phyloP scores from a whole-genome alignment of 768 basidiomycete genomes.

The Udeniomyces megalosporus region DNA sequence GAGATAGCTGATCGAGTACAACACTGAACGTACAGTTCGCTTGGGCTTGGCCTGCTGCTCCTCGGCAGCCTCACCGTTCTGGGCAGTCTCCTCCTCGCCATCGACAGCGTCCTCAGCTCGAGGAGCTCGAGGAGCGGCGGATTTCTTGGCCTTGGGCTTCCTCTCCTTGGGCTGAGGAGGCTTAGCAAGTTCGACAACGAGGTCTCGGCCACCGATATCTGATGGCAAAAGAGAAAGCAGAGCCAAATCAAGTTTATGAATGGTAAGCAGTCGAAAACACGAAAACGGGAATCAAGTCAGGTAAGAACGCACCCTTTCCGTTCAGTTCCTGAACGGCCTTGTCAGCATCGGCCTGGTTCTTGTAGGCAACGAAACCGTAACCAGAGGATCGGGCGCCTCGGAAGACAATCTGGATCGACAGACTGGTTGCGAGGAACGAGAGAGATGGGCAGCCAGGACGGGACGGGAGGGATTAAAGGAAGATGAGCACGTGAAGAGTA shows the following conservation, averaged over 20 bases:
- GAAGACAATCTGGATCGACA: slow-evolving; percentile 16
- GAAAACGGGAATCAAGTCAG: too few species aligned
- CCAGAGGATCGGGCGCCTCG: slow-evolving; percentile 26
- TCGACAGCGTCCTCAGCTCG: slow-evolving; percentile 17
- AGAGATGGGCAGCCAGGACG: too few species aligned
- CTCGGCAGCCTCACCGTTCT: slow-evolving; percentile 30
- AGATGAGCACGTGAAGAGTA: background rate
- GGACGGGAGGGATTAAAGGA: too few species aligned
- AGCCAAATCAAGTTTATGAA: background rate
- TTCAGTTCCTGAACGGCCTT: slow-evolving; percentile 71
- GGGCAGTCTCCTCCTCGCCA: slow-evolving; percentile 18
- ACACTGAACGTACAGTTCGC: background rate
- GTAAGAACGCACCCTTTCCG: slow-evolving; percentile 40
- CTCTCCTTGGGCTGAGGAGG: slow-evolving; percentile 32
- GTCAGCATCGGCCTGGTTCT: slow-evolving; percentile 64
- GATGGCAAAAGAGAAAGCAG: background rate
- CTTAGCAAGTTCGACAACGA: slow-evolving; percentile 87
- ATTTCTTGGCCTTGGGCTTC: slow-evolving; percentile 13
- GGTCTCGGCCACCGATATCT: slow-evolving; percentile 67
- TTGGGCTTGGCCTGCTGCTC: slow-evolving; percentile 27
- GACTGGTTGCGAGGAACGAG: background rate
- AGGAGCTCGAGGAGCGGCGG: slow-evolving; percentile 8
- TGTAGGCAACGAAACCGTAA: slow-evolving; percentile 80
- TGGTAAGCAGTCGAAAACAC: background rate
- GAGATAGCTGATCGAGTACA: background rate